Conservation (phyloP, 345 rosid species). For the Toxicodendron radicans region DNA sequence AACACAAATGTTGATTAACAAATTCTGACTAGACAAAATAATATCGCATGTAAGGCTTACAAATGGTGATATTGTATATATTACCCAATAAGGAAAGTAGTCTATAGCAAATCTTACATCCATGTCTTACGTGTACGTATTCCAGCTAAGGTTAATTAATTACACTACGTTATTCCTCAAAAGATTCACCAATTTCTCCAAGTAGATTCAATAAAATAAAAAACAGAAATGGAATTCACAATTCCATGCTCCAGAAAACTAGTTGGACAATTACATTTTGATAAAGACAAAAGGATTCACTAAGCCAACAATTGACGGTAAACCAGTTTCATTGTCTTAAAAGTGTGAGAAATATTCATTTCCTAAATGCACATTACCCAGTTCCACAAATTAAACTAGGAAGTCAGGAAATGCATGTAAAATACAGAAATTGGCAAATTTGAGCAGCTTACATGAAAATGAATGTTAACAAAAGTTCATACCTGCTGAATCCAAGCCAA, state of each 20-base stretch:
- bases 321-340: background rate
- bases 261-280: background rate
- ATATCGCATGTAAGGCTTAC: no score
- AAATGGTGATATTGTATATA: no score
- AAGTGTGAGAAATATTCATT: background rate
- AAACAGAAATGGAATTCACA: background rate
- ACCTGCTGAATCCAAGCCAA: constrained; percentile 99
- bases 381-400: background rate
- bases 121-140: background rate
- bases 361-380: background rate
- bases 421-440: background rate
- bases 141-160: background rate
- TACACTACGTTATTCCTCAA: background rate
- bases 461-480: constrained; percentile 12
- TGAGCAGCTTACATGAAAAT: constrained; percentile 7
- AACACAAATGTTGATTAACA: no score
- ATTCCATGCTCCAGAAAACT: background rate
- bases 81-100: no score
- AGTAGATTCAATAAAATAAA: background rate
- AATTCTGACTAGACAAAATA: no score
- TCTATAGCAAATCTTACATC: background rate
- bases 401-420: background rate
- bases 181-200: background rate
- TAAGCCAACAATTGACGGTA: background rate
- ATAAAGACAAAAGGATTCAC: background rate